Evolutionary conservation across 1,284 basidiomycete genomes (phyloP).

Genomic region (Termitomyces sp.): DNA sequence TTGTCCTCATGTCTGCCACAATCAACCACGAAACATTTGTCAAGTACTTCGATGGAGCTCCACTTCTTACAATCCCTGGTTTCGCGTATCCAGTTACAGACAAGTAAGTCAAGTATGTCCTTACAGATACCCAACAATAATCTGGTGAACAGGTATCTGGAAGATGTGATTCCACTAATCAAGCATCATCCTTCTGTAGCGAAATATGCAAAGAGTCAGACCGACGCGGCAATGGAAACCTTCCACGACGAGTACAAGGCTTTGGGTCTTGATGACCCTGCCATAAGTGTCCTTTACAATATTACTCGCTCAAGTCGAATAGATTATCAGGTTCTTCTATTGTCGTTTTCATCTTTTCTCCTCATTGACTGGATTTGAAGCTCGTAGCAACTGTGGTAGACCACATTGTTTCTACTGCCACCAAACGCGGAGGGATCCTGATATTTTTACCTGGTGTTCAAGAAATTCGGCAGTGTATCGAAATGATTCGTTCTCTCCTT

Average conservation of each 20-base stretch:
- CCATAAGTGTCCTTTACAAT: conserved; percentile 53
- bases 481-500: conserved; percentile 47
- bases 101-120: conserved; percentile 39
- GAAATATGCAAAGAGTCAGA: conserved; percentile 38
- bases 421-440: conserved; percentile 64
- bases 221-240: conserved; percentile 43
- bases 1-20: conserved; percentile 86
- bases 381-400: conserved; percentile 66
- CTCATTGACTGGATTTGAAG: conserved; percentile 26
- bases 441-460: conserved; percentile 88
- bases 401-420: conserved; percentile 54
- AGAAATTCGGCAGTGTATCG: conserved; percentile 82
- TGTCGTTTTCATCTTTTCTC: not conserved
- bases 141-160: conserved; percentile 59
- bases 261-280: conserved; percentile 50
- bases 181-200: conserved; percentile 38
- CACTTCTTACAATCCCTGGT: conserved; percentile 82
- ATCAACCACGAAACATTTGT: conserved; percentile 85
- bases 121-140: not conserved
- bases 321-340: conserved; percentile 60
- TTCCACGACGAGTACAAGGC: conserved; percentile 45
- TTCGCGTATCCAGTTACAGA: conserved; percentile 78
- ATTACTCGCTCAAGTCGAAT: conserved; percentile 62
- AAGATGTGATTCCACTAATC: conserved; percentile 66
- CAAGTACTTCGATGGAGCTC: conserved; percentile 78